Percentiles rank a stretch among this genome's conserved stretches.
Evolutionary conservation across 768 basidiomycete species (phyloP).

Genomic region (Coprinopsis cinerea): DNA sequence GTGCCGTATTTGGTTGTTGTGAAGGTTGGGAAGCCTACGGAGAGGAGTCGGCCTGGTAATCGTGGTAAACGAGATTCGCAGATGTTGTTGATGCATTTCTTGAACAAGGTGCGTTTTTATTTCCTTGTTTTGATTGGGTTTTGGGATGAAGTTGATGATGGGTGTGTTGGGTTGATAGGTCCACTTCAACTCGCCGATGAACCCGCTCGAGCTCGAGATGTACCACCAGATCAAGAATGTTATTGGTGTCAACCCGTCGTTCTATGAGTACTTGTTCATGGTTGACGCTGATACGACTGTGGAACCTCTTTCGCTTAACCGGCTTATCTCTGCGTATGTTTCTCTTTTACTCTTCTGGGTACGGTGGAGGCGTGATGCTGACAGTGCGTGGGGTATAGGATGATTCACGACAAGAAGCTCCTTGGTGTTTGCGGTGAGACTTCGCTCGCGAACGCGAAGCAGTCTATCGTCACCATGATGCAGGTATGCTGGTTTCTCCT

Average conservation of each 20-base stretch:
- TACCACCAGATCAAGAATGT: conserved; percentile 99
- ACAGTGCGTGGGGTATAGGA: conserved; percentile 38
- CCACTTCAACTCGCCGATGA: conserved; percentile 96
- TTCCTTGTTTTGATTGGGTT: neutral
- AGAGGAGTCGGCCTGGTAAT: conserved; percentile 90
- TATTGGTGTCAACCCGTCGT: conserved; percentile 97
- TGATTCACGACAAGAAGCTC: conserved; percentile 95
- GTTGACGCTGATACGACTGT: conserved; percentile 96
- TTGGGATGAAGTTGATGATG: conserved; percentile 10
- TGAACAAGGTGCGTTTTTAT: conserved; percentile 72
- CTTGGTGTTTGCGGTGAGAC: conserved; percentile 97
- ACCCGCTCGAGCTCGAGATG: conserved; percentile 94
- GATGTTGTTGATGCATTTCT: conserved; percentile 93
- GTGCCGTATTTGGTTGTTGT: conserved; percentile 91
- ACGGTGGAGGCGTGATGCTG: conserved; percentile 3
- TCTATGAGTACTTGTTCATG: conserved; percentile 94
- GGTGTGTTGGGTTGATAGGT: conserved; percentile 59
- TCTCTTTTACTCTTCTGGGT: neutral
- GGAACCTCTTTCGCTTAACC: conserved; percentile 80
- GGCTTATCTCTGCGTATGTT: conserved; percentile 85
- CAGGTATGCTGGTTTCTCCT: conserved; percentile 45
- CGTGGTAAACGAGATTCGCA: conserved; percentile 98
- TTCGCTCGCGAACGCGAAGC: conserved; percentile 84
- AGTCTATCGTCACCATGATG: conserved; percentile 96
- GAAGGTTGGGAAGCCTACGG: conserved; percentile 94